Conservation (phyloP, 2,329 filamentous ascomycete species). For the Curvularia spicifera region DNA sequence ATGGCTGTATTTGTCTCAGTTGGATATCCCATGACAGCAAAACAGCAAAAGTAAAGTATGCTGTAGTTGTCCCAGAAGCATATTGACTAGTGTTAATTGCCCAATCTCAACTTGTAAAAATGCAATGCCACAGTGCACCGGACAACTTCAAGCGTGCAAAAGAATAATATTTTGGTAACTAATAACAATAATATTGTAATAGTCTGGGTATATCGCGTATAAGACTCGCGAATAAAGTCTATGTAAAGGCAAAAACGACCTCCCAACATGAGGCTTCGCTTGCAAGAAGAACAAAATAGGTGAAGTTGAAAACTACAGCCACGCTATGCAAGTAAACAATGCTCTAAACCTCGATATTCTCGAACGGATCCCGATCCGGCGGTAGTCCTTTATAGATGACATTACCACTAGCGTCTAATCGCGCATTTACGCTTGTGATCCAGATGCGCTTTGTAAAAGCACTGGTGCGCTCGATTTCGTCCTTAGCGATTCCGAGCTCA, state of each 20-base stretch:
- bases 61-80: too few relatives aligned
- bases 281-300: background rate
- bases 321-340: background rate
- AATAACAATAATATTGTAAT: background rate
- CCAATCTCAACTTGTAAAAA: too few relatives aligned
- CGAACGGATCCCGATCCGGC: conserved; percentile 68
- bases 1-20: background rate
- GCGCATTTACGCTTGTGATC: conserved; percentile 93
- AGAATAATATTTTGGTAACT: background rate
- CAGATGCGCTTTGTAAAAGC: conserved; percentile 77
- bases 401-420: conserved; percentile 79
- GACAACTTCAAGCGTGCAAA: too few relatives aligned
- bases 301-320: background rate
- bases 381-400: conserved; percentile 86
- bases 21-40: background rate
- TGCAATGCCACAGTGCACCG: too few relatives aligned
- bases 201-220: background rate
- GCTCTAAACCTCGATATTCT: conserved; percentile 47
- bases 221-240: background rate
- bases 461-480: conserved; percentile 82
- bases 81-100: too few relatives aligned
- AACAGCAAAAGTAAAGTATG: background rate
- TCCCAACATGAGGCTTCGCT: background rate
- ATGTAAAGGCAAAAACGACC: background rate
- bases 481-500: conserved; percentile 86